These are phyloP conservation scores for Fistulinella prunicolor DNA, from an alignment of 768 basidiomycete genomes.

Conservation along the genomic window DNA sequence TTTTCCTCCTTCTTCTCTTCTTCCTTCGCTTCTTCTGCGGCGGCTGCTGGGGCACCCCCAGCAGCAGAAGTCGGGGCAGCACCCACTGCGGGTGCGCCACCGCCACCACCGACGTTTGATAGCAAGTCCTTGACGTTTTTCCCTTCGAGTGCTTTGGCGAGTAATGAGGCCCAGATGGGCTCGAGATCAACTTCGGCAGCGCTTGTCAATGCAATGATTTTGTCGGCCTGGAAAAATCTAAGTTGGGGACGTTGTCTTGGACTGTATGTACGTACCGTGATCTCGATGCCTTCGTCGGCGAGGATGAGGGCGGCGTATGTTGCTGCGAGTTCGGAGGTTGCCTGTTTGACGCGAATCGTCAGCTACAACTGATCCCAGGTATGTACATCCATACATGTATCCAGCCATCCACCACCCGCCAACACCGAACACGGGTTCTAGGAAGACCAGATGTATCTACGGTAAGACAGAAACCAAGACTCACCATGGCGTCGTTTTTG, in stretches of 20 bases:
- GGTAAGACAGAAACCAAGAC: no score
- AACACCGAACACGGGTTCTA: no score
- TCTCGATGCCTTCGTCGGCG: constrained; percentile 95
- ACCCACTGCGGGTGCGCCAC: constrained; percentile 74
- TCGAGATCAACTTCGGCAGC: constrained; percentile 88
- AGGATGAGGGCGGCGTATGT: constrained; percentile 98
- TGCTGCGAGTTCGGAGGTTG: constrained; percentile 78
- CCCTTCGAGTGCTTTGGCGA: constrained; percentile 97
- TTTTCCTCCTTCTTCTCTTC: constrained; percentile 87
- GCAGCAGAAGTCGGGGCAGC: constrained; percentile 50
- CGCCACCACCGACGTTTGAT: constrained; percentile 90
- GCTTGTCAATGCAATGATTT: constrained; percentile 78
- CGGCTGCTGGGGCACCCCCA: constrained; percentile 58
- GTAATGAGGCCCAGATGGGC: constrained; percentile 95
- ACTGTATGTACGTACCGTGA: constrained; percentile 67
- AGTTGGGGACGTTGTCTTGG: neutral
- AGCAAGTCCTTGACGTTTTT: constrained; percentile 96
- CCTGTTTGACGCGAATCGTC: constrained; percentile 30
- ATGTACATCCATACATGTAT: constrained; percentile 10
- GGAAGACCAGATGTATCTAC: no score
- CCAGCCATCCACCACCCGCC: constrained; percentile 10
- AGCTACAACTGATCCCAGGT: constrained; percentile 5
- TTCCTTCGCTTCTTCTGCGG: constrained; percentile 73
- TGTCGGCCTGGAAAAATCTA: constrained; percentile 67
- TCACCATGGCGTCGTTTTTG: no score